Evolutionary conservation across 306 rosid species (phyloP).

Genomic region (Luffa aegyptiaca): DNA sequence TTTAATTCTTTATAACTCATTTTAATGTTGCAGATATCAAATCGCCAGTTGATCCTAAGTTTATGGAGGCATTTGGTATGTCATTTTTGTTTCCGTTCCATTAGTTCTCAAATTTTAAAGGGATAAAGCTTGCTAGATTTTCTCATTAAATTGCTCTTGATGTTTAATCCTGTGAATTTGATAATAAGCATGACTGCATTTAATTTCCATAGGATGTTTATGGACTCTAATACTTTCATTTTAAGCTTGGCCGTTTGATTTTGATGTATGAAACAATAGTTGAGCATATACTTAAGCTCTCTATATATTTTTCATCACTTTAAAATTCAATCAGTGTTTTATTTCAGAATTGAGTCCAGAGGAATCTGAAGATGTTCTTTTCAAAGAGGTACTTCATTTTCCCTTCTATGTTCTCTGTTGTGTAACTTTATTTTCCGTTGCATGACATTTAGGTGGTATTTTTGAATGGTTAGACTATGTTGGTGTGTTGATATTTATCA

Average conservation of each 20-base stretch:
- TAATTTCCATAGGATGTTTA: background rate
- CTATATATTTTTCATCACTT: background rate
- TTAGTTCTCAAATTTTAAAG: background rate
- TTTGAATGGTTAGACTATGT: background rate
- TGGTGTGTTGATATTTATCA: background rate
- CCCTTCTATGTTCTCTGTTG: background rate
- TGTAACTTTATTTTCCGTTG: background rate
- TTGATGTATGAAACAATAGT: background rate
- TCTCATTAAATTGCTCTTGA: background rate
- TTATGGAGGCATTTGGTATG: conserved; percentile 92
- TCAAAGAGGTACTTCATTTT: conserved; percentile 36
- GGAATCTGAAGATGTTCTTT: conserved; percentile 98
- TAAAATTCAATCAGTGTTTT: conserved; percentile 12
- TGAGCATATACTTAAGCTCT: background rate
- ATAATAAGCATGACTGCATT: background rate
- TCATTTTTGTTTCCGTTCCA: background rate
- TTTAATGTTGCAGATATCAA: conserved; percentile 54
- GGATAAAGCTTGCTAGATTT: background rate
- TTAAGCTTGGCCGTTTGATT: background rate
- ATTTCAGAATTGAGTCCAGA: conserved; percentile 82
- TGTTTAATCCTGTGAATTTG: background rate
- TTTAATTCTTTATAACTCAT: background rate
- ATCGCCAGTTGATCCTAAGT: conserved; percentile 84
- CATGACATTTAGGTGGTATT: background rate
- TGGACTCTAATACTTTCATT: background rate